Base-by-base conservation (phyloP, 345 rosid species). In the Murraya paniculata region DNA sequence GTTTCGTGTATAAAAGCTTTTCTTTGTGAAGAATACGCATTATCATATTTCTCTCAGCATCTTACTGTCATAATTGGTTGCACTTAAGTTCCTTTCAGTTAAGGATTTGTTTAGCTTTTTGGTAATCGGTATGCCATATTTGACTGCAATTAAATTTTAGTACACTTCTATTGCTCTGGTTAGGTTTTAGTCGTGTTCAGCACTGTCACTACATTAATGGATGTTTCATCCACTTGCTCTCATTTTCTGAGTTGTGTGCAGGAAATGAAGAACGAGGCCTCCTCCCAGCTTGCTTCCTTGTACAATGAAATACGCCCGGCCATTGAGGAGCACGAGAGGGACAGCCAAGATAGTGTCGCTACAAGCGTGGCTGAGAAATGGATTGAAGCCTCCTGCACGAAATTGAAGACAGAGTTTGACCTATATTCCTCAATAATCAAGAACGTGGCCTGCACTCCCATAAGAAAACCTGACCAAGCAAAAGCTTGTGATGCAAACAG, bases 351-450 rank as follows among this genome's bases (percentile, higher is more conserved):
- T 77, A 88, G 88, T 77, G 94, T 92, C 39, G 92, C 99, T 4
- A 94, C 99, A 41, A 89, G 94, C 57, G 95, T 96, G 64, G 99
- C 97, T 2, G 99, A 96, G 90, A 94, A 92, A 80, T 96, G 99
- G 99, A 94, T 96, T 35, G 89, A 90, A 85, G 98, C 93, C 38
- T 84, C 93, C 88, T 94, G 98, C 80, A 8, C 70, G 45, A 92
- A 92, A 75, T 82, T 94, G 76, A 96, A 90, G 88, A 89, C 93
- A 9, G 98, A 96, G 88, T 96, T 96, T 70, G 91, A 94, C 85
- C 92, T 96, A 27, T 84, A 94, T 83, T 90, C 92, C 62, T 84
- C 91, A 13, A 81, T 96, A 68, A 87, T 90, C 22, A 94, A 88
- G 73, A 95, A 87, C 74, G 64, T 94, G 30, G 85, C 89, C 38